A percentile compares a stretch with the other conserved stretches of the same genome.
Conservation (phyloP, 2,329 filamentous ascomycete genomes). For the Tolypocladium endophyticum region DNA sequence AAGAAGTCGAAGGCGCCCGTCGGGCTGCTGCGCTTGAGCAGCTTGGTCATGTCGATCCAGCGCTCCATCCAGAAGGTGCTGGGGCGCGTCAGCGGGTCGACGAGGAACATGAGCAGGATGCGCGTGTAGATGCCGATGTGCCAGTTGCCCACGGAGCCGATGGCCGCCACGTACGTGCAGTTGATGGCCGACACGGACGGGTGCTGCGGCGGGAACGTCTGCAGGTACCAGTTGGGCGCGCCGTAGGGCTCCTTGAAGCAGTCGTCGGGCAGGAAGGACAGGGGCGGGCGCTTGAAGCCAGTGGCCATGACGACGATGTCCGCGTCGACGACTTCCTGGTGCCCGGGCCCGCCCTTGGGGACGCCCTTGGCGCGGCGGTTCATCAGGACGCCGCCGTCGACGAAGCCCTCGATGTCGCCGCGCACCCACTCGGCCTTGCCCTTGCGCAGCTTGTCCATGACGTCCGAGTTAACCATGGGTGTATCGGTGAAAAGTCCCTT, state of each 20-base stretch:
- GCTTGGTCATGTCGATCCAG: slow-evolving; percentile 76
- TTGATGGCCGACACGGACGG: slow-evolving; percentile 71
- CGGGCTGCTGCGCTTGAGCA: slow-evolving; percentile 59
- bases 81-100: slow-evolving; percentile 66
- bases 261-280: slow-evolving; percentile 63
- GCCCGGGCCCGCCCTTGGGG: slow-evolving; percentile 64
- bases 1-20: slow-evolving; percentile 81
- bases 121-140: slow-evolving; percentile 86
- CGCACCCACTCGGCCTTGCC: slow-evolving; percentile 70
- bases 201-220: slow-evolving; percentile 70
- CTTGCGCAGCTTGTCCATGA: slow-evolving; percentile 63
- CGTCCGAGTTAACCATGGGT: slow-evolving; percentile 77
- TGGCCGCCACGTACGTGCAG: slow-evolving; percentile 69
- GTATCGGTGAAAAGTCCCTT: slow-evolving; percentile 75
- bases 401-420: slow-evolving; percentile 63
- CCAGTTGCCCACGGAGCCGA: slow-evolving; percentile 76
- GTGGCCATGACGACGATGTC: slow-evolving; percentile 79
- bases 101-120: slow-evolving; percentile 76
- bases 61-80: slow-evolving; percentile 65
- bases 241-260: slow-evolving; percentile 63
- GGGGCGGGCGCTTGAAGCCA: slow-evolving; percentile 63
- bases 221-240: slow-evolving; percentile 81
- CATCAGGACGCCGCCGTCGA: slow-evolving; percentile 54
- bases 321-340: slow-evolving; percentile 52
- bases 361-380: slow-evolving; percentile 64